A percentile compares a stretch with the other conserved stretches of the same genome.
phyloP scores from a whole-genome alignment of 169 alveolate genomes.

The Cryptosporidium ubiquitum region DNA sequence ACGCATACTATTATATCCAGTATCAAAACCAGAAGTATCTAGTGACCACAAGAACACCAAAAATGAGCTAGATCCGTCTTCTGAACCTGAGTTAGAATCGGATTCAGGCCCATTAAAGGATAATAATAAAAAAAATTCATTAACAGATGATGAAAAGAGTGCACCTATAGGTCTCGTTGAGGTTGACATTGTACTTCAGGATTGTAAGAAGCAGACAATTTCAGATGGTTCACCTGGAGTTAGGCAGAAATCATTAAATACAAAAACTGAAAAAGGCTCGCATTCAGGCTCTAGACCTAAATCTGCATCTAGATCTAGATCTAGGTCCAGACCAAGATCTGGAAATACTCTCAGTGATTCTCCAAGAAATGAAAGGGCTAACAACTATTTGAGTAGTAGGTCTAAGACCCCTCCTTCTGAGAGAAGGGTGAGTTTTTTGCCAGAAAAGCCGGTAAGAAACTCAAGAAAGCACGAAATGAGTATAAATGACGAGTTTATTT shows the following conservation, averaged over 20 bases:
- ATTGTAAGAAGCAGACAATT: conserved; percentile 15
- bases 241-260: not conserved
- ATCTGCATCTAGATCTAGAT: conserved; percentile 10
- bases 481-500: not conserved
- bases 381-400: not conserved
- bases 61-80: not conserved
- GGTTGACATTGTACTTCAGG: conserved; percentile 50
- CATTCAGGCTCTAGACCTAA: not conserved
- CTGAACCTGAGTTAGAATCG: not conserved
- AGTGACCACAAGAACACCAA: not conserved
- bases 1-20: conserved; percentile 47
- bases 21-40: not conserved
- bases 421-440: conserved; percentile 1
- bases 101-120: not conserved
- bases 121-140: not conserved
- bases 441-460: not conserved
- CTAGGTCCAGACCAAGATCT: not conserved
- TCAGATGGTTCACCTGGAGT: not conserved
- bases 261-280: not conserved
- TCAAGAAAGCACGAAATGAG: not conserved
- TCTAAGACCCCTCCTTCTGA: conserved; percentile 18
- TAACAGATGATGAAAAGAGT: not conserved
- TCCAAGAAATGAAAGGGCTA: not conserved
- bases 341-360: not conserved
- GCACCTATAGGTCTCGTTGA: conserved; percentile 57